phyloP scores from a whole-genome alignment of 1,284 basidiomycete genomes.

The Kwoniella shivajii region DNA sequence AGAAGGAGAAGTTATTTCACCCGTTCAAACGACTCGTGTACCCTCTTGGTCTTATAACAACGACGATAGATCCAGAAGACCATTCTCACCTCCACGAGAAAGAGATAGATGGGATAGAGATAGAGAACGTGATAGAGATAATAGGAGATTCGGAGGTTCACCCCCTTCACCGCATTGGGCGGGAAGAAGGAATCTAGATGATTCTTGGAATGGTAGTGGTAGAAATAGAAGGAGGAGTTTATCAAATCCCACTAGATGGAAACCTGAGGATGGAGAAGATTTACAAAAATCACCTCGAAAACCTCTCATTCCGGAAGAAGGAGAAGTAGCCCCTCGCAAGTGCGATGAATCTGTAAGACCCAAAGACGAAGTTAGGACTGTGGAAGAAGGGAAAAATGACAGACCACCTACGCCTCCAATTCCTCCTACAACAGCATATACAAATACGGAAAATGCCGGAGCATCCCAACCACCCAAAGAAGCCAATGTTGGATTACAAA shows the following conservation, averaged over 20 bases:
- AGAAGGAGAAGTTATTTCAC: constrained; percentile 50
- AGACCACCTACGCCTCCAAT: constrained; percentile 13
- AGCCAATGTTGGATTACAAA: neutral
- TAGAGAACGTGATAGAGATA: constrained; percentile 22
- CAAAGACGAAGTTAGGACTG: neutral
- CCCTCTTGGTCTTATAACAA: constrained; percentile 9
- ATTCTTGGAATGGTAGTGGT: constrained; percentile 3
- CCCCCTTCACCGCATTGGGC: constrained; percentile 2
- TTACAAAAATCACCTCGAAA: constrained; percentile 5
- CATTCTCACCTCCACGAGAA: constrained; percentile 12
- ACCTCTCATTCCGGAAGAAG: constrained; percentile 1
- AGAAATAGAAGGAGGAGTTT: constrained; percentile 7
- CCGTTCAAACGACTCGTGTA: constrained; percentile 23
- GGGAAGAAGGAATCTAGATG: constrained; percentile 1
- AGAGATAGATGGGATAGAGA: constrained; percentile 27
- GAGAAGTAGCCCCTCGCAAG: constrained; percentile 4
- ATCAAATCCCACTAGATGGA: constrained; percentile 11
- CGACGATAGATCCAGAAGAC: constrained; percentile 15
- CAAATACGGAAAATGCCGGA: no score
- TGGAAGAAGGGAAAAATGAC: neutral
- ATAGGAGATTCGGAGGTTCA: constrained; percentile 14
- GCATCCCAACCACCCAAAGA: no score
- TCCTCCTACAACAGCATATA: constrained; percentile 1
- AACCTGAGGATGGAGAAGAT: neutral
- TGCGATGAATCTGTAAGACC: no score